Conservation (phyloP, 164 flowering plant species). For the Cinnamomum chago region DNA sequence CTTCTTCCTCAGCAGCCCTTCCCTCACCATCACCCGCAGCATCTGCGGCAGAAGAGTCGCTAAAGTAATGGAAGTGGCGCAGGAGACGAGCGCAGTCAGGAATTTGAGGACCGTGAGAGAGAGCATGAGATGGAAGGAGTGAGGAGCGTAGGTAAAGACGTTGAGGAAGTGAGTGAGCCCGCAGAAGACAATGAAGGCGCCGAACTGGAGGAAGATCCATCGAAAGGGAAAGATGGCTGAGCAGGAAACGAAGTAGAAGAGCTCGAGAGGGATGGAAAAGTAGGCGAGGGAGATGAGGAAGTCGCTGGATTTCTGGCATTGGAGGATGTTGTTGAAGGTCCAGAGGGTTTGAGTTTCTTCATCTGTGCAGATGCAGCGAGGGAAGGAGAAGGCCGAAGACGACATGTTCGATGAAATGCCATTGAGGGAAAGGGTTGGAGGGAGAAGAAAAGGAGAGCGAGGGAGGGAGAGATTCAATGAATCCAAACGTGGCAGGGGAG, state of each 20-base stretch:
- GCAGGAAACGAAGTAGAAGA: constrained; percentile 27
- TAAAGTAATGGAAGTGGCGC: constrained; percentile 20
- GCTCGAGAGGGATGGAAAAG: constrained; percentile 30
- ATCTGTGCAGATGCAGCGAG: constrained; percentile 13
- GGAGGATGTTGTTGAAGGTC: constrained; percentile 16
- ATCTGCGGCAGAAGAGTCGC: constrained; percentile 16
- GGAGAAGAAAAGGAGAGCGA: background rate
- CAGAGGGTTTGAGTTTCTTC: constrained; percentile 4
- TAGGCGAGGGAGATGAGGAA: constrained; percentile 27
- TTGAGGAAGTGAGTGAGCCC: constrained; percentile 20
- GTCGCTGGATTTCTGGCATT: constrained; percentile 24
- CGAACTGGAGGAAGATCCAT: constrained; percentile 22
- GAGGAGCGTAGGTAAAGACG: constrained; percentile 12
- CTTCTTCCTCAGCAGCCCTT: constrained; percentile 20
- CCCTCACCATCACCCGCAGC: constrained; percentile 19
- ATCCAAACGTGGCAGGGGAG: background rate
- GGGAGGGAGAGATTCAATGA: no score
- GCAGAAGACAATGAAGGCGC: constrained; percentile 23
- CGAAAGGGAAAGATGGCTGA: constrained; percentile 23
- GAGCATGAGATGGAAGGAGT: constrained; percentile 18
- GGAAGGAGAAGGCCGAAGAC: background rate
- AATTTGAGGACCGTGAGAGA: constrained; percentile 15
- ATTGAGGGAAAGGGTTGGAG: no score
- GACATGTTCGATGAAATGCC: constrained; percentile 5
- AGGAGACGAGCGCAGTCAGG: constrained; percentile 22